A percentile compares a stretch with the other conserved stretches of the same genome.
Evolutionary conservation across 139 green algal species (phyloP).

Genomic region (Chlorella vulgaris): DNA sequence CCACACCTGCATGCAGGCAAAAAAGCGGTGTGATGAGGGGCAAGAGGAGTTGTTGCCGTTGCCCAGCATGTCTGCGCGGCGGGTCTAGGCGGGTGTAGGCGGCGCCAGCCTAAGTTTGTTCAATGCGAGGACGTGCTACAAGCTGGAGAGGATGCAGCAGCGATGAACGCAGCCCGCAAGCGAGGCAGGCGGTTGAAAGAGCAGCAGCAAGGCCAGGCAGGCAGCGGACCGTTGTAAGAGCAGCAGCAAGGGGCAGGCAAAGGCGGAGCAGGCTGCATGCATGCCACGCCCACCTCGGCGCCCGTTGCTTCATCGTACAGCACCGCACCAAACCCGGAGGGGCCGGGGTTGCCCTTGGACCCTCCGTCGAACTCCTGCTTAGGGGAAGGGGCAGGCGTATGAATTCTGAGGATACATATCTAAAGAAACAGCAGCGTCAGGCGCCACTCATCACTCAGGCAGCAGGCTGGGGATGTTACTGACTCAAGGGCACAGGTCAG

Average conservation of each 20-base stretch:
- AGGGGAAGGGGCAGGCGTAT: not conserved
- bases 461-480: no score
- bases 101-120: no score
- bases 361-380: slow-evolving; percentile 60
- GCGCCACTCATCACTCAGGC: not conserved
- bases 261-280: not conserved
- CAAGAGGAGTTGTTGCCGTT: not conserved
- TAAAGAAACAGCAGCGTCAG: not conserved
- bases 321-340: slow-evolving; percentile 48
- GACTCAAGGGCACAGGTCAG: no score
- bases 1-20: slow-evolving; percentile 2
- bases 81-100: no score
- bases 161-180: no score
- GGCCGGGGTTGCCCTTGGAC: slow-evolving; percentile 53
- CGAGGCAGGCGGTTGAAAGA: no score
- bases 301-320: slow-evolving; percentile 37
- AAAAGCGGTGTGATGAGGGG: not conserved
- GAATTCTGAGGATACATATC: not conserved
- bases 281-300: slow-evolving; percentile 23
- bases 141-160: no score
- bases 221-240: not conserved
- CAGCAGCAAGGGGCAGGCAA: not conserved
- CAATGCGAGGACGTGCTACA: no score
- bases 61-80: no score
- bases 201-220: no score